Percentiles rank a stretch among this genome's conserved stretches.
These are phyloP conservation scores for Punica granatum DNA, from an alignment of 345 rosid species.

Conservation along the genomic window DNA sequence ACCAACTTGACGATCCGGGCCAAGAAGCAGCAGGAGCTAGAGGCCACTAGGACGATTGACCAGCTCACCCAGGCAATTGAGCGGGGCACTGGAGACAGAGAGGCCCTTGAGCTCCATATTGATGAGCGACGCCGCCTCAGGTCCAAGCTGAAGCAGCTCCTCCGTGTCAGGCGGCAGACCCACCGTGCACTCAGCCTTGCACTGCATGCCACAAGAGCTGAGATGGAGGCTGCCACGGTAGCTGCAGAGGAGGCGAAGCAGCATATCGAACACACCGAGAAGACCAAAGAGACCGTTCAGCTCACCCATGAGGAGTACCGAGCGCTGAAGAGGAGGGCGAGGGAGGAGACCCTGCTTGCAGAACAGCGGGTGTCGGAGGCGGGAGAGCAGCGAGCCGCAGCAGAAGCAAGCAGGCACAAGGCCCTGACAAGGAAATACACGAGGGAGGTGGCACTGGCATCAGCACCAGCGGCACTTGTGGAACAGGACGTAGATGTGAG, in stretches of 20 bases:
- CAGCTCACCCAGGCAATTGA: constrained; percentile 19
- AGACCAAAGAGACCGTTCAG: constrained; percentile 11
- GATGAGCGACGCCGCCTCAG: constrained; percentile 23
- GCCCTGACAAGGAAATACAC: constrained; percentile 24
- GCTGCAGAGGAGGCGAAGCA: constrained; percentile 23
- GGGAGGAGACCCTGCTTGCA: constrained; percentile 34
- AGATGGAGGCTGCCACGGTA: constrained; percentile 32
- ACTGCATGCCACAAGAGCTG: constrained; percentile 30
- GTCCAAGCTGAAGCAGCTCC: constrained; percentile 25
- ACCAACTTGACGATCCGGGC: constrained; percentile 11
- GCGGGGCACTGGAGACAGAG: constrained; percentile 16
- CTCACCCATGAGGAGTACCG: constrained; percentile 29
- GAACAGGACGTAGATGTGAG: constrained; percentile 1
- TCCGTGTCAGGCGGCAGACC: constrained; percentile 35
- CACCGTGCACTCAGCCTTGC: constrained; percentile 30
- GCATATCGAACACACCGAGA: constrained; percentile 17
- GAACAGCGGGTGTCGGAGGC: constrained; percentile 38
- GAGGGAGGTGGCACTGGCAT: background rate
- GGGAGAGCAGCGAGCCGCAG: constrained; percentile 36
- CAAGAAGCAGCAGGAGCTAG: constrained; percentile 26
- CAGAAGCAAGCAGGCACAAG: constrained; percentile 26
- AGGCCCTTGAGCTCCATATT: constrained; percentile 15
- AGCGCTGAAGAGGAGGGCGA: constrained; percentile 27
- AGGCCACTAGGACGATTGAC: constrained; percentile 13
- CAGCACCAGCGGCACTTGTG: background rate